Conservation (phyloP, 2,329 filamentous ascomycete species). For the Cercospora brassicicola region DNA sequence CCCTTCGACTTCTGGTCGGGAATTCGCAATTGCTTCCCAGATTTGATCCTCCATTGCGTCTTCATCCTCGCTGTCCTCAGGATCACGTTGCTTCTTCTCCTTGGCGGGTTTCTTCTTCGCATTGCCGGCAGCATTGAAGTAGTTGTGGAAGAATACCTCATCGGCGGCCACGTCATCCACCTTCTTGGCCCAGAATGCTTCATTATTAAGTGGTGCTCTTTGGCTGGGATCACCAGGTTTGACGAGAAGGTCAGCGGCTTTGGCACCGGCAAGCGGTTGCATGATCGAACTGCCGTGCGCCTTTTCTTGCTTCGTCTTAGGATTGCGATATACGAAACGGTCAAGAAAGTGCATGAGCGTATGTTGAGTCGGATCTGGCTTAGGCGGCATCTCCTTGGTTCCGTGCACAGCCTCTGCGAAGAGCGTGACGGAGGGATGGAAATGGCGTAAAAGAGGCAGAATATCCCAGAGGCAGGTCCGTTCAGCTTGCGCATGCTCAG, state of each 20-base stretch:
- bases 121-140: constrained; percentile 71
- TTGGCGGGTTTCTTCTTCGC: constrained; percentile 59
- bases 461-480: constrained; percentile 91
- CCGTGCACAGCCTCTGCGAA: constrained; percentile 73
- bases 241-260: constrained; percentile 62
- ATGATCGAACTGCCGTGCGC: constrained; percentile 87
- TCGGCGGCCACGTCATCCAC: constrained; percentile 83
- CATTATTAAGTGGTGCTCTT: constrained; percentile 71
- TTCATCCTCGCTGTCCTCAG: constrained; percentile 46
- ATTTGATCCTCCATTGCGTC: constrained; percentile 65
- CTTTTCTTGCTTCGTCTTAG: constrained; percentile 64
- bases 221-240: constrained; percentile 51
- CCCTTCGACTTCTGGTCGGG: constrained; percentile 73
- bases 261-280: constrained; percentile 77
- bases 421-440: constrained; percentile 87
- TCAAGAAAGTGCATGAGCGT: constrained; percentile 94
- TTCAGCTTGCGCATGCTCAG: constrained; percentile 90
- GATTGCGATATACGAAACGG: constrained; percentile 96
- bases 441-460: constrained; percentile 76
- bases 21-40: constrained; percentile 85
- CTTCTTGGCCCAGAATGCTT: constrained; percentile 89
- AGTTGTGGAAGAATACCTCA: constrained; percentile 97
- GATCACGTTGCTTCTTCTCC: constrained; percentile 52
- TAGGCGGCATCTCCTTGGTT: constrained; percentile 71
- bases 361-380: constrained; percentile 86